phyloP scores from a whole-genome alignment of 2,329 filamentous ascomycete species.

The Phaeosphaeriaceae sp. region DNA sequence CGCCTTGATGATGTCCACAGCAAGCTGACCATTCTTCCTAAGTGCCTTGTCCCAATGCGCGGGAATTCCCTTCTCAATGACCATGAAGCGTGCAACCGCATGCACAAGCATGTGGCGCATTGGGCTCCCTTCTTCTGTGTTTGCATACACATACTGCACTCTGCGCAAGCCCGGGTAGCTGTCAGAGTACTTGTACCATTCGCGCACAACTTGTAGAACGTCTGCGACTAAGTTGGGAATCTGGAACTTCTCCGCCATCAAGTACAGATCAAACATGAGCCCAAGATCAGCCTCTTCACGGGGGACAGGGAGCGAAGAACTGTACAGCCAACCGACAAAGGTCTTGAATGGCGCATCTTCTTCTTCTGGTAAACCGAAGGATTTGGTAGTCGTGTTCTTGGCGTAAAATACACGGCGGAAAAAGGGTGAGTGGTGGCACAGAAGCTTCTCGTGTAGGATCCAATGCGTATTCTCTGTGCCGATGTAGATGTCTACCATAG shows the following conservation, averaged over 20 bases:
- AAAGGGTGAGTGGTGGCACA: slow-evolving; percentile 61
- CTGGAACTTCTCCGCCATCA: slow-evolving; percentile 61
- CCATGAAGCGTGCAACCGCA: slow-evolving; percentile 58
- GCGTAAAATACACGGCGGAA: slow-evolving; percentile 60
- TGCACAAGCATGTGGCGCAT: slow-evolving; percentile 59
- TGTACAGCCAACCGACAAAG: slow-evolving; percentile 63
- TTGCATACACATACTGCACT: slow-evolving; percentile 61
- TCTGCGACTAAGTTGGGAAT: slow-evolving; percentile 56
- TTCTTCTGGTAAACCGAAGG: slow-evolving; percentile 59
- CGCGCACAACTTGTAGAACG: slow-evolving; percentile 57
- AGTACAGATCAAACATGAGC: slow-evolving; percentile 60
- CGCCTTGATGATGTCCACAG: slow-evolving; percentile 60
- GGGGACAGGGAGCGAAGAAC: slow-evolving; percentile 54
- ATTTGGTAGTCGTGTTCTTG: slow-evolving; percentile 43
- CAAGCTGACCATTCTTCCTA: slow-evolving; percentile 61
- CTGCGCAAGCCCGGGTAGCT: slow-evolving; percentile 59
- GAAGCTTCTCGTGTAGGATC: slow-evolving; percentile 63
- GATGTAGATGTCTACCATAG: slow-evolving; percentile 64
- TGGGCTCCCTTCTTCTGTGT: slow-evolving; percentile 54
- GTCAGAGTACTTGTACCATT: slow-evolving; percentile 60
- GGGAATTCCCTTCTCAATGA: slow-evolving; percentile 58
- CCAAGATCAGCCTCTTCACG: slow-evolving; percentile 59
- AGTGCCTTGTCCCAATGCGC: slow-evolving; percentile 62
- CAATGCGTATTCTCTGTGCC: slow-evolving; percentile 61
- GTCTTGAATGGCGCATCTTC: slow-evolving; percentile 59